Percentiles rank a stretch among this genome's conserved stretches.
Evolutionary conservation across 2,329 filamentous ascomycete genomes (phyloP).

Genomic region (Diaporthe nobilis): DNA sequence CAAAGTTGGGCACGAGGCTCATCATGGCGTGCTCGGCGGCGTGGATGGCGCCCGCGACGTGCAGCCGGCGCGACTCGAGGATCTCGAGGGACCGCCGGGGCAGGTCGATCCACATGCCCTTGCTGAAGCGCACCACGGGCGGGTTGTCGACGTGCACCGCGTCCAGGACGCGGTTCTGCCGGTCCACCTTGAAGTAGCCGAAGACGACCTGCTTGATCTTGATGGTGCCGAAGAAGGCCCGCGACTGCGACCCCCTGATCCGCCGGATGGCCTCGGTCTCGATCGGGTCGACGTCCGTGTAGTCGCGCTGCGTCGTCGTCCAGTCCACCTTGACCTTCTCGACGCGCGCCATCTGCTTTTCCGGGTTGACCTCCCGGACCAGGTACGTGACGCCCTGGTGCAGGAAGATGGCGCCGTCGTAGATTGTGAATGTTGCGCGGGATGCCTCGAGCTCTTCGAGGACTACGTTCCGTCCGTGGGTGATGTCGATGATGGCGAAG

Average conservation of each 20-base stretch:
- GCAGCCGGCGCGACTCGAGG: constrained; percentile 78
- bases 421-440: constrained; percentile 94
- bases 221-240: constrained; percentile 89
- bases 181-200: constrained; percentile 98
- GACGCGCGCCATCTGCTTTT: constrained; percentile 86
- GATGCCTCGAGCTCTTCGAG: constrained; percentile 97
- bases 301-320: constrained; percentile 94
- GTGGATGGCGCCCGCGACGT: constrained; percentile 91
- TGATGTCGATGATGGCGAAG: constrained; percentile 93
- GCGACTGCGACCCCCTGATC: constrained; percentile 73
- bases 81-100: constrained; percentile 85
- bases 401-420: constrained; percentile 96
- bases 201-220: constrained; percentile 91
- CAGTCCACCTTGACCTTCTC: constrained; percentile 93
- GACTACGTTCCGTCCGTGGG: constrained; percentile 84
- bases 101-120: constrained; percentile 97
- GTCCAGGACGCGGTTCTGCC: constrained; percentile 86
- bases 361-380: constrained; percentile 88
- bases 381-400: constrained; percentile 96
- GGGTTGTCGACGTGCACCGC: constrained; percentile 95
- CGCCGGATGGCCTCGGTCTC: constrained; percentile 90
- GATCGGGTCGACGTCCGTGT: constrained; percentile 92
- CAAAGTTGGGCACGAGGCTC: constrained; percentile 89
- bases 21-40: constrained; percentile 94
- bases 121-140: constrained; percentile 85